Evolutionary conservation across 2,329 filamentous ascomycete species (phyloP).

Genomic region (Botrytis elliptica): DNA sequence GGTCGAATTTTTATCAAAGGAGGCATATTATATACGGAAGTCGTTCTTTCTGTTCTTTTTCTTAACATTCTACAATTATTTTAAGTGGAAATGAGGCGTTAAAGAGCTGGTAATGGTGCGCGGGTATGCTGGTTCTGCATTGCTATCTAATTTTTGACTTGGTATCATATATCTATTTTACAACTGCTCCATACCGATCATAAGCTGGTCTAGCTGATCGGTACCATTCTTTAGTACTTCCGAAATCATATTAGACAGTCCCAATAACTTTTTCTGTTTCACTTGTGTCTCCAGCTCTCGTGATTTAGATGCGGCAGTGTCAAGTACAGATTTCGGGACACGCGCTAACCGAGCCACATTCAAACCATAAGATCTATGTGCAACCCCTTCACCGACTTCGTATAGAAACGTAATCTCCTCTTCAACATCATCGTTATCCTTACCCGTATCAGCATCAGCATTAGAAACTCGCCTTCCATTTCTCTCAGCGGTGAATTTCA

Average conservation of each 20-base stretch:
- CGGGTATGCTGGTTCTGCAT: constrained; percentile 22
- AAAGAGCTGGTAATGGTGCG: constrained; percentile 3
- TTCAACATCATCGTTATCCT: constrained; percentile 46
- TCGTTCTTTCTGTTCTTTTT: background rate
- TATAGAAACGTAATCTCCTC: constrained; percentile 93
- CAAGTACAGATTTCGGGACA: constrained; percentile 73
- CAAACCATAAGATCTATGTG: constrained; percentile 89
- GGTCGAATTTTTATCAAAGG: constrained; percentile 10
- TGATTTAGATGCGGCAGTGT: constrained; percentile 77
- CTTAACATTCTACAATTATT: constrained; percentile 14
- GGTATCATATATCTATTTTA: constrained; percentile 40
- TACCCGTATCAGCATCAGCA: constrained; percentile 50
- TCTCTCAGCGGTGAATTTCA: constrained; percentile 67
- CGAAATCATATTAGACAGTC: constrained; percentile 34
- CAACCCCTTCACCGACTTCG: constrained; percentile 85
- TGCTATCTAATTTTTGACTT: constrained; percentile 27
- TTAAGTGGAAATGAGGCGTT: constrained; percentile 12
- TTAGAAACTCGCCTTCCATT: constrained; percentile 34
- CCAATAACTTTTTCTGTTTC: constrained; percentile 56
- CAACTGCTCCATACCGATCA: constrained; percentile 55
- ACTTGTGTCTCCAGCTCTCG: constrained; percentile 75
- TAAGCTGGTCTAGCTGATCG: constrained; percentile 34
- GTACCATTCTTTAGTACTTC: constrained; percentile 29
- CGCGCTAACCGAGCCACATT: constrained; percentile 88
- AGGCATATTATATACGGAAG: constrained; percentile 13